Evolutionary conservation across 2,329 filamentous ascomycete species (phyloP), one percentile per base, ranked within the genome.

Genomic region (Monascus ruber): DNA sequence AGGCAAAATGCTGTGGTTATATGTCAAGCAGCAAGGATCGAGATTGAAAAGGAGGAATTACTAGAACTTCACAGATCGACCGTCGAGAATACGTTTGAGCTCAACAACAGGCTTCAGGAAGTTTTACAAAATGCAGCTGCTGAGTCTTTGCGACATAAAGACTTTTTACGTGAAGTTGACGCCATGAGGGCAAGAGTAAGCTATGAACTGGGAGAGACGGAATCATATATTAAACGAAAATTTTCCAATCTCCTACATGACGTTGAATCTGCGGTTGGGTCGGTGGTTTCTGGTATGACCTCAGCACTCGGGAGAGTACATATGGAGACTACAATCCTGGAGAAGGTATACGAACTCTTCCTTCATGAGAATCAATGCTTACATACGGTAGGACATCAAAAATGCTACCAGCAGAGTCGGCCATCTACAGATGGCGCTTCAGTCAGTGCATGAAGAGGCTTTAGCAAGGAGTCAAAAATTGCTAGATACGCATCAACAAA

Each of bases 1-100:
- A 66, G 70, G 40, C 74, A 79, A 40, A 77, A 78, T 46, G 76
- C 76, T 2, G 62, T 76, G 33, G 59, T 76, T 11, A 74, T 82
- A 47, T 83, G 79, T 46, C 71, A 78, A 44, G 76, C 76, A 26
- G 71, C 73, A 33, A 69, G 77, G 31, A 60, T 69, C 33, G 72
- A 77, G 38, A 68, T 73, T 9, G 76, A 81, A 41, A 75, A 73
- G 40, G 64, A 66, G 28, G 62, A 69, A 31, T 47, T 66, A 4
- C 48, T 69, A 2, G 50, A 58, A 24, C 53, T 65, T 2, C 54
- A 69, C 43, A 55, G 53, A n/a, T 54, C 57, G 11, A 55, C 68
- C 25, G 43, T 59, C 2, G 51, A 63, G 26, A 59, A 58, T 27
- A 62, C 56, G 6, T 45, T 53, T 1, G 62, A 59, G 28, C 47